phyloP scores from a whole-genome alignment of 148 eudicot genomes.

The Hydrangea macrophylla region DNA sequence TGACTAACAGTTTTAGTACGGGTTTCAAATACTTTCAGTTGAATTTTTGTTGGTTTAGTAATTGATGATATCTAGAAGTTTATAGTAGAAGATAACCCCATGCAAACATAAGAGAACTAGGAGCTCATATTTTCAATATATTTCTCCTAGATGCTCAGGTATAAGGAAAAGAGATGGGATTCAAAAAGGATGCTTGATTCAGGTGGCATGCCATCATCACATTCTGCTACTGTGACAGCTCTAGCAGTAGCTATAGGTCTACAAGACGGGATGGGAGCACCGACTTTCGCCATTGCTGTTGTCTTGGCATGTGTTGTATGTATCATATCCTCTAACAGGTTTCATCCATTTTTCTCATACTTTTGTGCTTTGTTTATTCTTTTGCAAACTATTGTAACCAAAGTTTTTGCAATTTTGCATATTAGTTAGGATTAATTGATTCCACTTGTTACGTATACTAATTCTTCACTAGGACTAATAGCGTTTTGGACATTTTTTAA shows the following conservation, averaged over 20 bases:
- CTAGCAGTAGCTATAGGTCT: conserved; percentile 65
- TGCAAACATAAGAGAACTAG: too few relatives aligned
- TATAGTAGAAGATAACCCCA: too few relatives aligned
- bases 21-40: too few relatives aligned
- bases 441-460: neutral
- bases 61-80: too few relatives aligned
- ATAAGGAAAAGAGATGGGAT: conserved; percentile 90
- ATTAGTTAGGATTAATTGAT: neutral
- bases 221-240: conserved; percentile 81
- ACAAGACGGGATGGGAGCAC: conserved; percentile 65
- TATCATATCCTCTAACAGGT: conserved; percentile 21
- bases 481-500: too few relatives aligned
- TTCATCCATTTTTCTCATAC: neutral
- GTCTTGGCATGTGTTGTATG: conserved; percentile 88
- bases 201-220: conserved; percentile 97
- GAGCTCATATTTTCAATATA: conserved; percentile 8
- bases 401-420: neutral
- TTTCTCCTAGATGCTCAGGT: conserved; percentile 52
- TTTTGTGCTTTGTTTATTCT: neutral
- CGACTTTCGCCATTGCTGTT: conserved; percentile 76
- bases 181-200: conserved; percentile 71
- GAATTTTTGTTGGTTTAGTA: too few relatives aligned
- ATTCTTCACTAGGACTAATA: too few relatives aligned
- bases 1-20: too few relatives aligned
- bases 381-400: neutral